Evolutionary conservation across 176 grass and related monocot species (phyloP).

Genomic region (Miscanthus lutarioriparius): DNA sequence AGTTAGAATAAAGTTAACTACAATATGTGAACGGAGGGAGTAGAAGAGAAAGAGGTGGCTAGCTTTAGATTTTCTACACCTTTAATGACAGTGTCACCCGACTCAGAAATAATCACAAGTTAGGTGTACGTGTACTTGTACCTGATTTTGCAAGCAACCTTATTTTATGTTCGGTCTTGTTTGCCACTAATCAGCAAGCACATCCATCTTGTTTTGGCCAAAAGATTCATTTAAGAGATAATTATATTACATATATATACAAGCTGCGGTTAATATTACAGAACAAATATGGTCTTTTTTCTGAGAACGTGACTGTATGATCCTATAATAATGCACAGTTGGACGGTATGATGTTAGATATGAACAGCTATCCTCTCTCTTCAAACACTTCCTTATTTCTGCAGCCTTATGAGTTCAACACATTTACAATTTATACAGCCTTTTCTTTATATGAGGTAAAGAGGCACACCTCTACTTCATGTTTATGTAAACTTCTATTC

Average conservation of each 20-base stretch:
- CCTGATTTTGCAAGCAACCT: slow-evolving; percentile 26
- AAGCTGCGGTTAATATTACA: not conserved
- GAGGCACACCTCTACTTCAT: not conserved
- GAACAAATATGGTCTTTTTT: not conserved
- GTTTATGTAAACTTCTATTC: not conserved
- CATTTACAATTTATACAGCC: not conserved
- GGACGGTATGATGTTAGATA: no score
- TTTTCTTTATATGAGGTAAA: not conserved
- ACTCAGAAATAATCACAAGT: slow-evolving; percentile 3
- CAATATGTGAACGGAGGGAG: not conserved
- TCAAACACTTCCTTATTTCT: not conserved
- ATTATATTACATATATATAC: not conserved
- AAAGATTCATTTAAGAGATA: not conserved
- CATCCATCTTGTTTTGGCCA: not conserved
- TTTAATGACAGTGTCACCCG: not conserved
- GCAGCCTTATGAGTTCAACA: not conserved
- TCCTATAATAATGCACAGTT: no score
- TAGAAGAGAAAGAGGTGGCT: not conserved
- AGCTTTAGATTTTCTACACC: not conserved
- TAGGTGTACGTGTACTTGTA: slow-evolving; percentile 13
- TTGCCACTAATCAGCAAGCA: slow-evolving; percentile 13
- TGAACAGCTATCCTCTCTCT: no score
- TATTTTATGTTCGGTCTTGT: slow-evolving; percentile 11
- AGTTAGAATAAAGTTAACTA: not conserved
- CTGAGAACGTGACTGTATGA: no score